These are phyloP conservation scores for Fraxinus angustifolia DNA, from an alignment of 305 asterid genomes.

Conservation along the genomic window DNA sequence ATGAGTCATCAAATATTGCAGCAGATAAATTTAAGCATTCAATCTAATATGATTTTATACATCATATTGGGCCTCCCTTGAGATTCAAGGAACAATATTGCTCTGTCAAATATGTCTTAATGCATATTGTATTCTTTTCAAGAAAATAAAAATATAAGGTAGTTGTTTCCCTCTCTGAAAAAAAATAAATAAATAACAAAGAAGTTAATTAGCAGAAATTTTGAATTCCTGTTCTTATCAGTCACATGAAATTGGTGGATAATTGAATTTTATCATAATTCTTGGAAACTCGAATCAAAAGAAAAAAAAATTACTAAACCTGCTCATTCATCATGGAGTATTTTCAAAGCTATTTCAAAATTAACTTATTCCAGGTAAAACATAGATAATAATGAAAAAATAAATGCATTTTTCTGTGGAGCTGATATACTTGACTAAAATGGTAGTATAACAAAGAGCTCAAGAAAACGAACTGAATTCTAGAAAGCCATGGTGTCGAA, in stretches of 20 bases:
- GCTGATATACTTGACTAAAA: conserved; percentile 4
- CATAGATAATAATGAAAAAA: neutral
- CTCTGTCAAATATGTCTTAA: neutral
- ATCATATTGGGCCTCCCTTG: neutral
- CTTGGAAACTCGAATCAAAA: neutral
- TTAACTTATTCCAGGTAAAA: neutral
- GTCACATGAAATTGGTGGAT: neutral
- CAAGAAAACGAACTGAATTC: neutral
- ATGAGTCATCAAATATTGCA: neutral
- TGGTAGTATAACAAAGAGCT: neutral
- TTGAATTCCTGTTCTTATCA: neutral
- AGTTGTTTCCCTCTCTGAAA: neutral
- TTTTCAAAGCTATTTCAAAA: neutral
- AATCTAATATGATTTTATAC: conserved; percentile 2
- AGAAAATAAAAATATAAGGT: neutral
- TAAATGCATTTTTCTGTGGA: neutral
- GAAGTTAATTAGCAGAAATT: neutral
- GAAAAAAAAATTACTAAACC: neutral
- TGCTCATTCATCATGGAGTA: neutral
- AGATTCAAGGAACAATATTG: conserved; percentile 8
- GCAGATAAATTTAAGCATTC: conserved; percentile 3
- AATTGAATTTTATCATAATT: neutral
- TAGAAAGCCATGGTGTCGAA: neutral
- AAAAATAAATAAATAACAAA: neutral
- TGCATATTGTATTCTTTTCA: neutral